These are phyloP conservation scores for Fragaria nilgerrensis DNA, from an alignment of 306 rosid genomes.

Conservation along the genomic window DNA sequence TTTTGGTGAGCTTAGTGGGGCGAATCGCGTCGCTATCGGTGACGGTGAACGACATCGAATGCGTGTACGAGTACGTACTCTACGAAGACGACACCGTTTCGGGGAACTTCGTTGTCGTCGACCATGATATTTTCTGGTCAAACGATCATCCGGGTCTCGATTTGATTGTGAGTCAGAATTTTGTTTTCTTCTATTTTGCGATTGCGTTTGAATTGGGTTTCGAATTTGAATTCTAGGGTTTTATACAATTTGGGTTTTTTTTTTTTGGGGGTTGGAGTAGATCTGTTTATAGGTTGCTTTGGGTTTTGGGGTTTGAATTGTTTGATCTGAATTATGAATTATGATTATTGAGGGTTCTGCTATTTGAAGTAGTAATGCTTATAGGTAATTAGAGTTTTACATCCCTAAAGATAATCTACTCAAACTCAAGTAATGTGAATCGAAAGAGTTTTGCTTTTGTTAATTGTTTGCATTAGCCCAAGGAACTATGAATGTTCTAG, in stretches of 20 bases:
- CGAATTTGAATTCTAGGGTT: not conserved
- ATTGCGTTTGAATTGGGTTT: not conserved
- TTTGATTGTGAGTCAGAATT: conserved; percentile 47
- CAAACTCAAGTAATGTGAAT: too few species aligned
- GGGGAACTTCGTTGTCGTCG: conserved; percentile 92
- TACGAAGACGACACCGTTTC: conserved; percentile 81
- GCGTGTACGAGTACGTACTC: conserved; percentile 84
- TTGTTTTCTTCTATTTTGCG: not conserved
- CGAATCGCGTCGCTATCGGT: conserved; percentile 70
- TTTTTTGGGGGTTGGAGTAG: not conserved
- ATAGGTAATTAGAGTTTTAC: not conserved
- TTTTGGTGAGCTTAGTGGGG: conserved; percentile 45
- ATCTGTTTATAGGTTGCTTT: not conserved
- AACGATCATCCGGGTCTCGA: conserved; percentile 96
- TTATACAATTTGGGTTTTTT: not conserved
- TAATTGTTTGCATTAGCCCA: not conserved
- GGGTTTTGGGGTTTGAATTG: not conserved
- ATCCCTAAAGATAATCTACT: too few species aligned
- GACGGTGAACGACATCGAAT: conserved; percentile 80
- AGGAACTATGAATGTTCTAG: not conserved
- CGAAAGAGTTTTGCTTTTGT: not conserved
- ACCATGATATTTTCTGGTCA: conserved; percentile 93
- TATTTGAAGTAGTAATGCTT: not conserved
- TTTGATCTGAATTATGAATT: not conserved
- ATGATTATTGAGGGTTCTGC: not conserved